Base-by-base conservation (phyloP, 2,329 filamentous ascomycete genomes). In the Fusarium irregulare region DNA sequence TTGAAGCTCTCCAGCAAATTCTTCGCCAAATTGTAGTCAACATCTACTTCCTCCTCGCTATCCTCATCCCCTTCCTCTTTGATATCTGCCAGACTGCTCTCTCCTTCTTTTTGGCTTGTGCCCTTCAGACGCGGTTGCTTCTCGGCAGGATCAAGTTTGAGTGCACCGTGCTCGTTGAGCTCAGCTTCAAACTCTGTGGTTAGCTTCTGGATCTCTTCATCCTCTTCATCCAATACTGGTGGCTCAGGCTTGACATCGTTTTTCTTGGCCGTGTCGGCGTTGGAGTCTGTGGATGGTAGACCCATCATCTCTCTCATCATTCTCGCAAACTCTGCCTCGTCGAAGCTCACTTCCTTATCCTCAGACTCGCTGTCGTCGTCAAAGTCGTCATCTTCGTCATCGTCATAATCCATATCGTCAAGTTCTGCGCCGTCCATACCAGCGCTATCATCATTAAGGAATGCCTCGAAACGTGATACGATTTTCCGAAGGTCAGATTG, bases 281-380 rank as follows among this genome's bases (percentile, higher is more conserved):
- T 58, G 44, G 28, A 54, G 4, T 45, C 34, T 34, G 60, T 46
- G 2, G 80, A 72, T 27, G 85, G 83, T 46, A 89, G 84, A 1
- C 92, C 93, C 91, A 96, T 94, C 90, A 97, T 94, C 76, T 97
- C 92, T 64, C 90, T 89, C 93, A 99, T 97, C 86, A 97, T 93
- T 56, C 84, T 88, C 11, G 91, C 86, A 72, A 98, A 97, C 56
- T 95, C 91, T 37, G 90, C 88, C 78, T 98, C 94, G 69, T 97
- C 89, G 71, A 97, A 95, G 60, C 89, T 91, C 8, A 92, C 88
- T 47, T 92, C 91, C 71, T 91, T 91, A 68, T 94, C 91, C 74
- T 93, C 92, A 21, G 87, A 88, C 23, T 90, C 88, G 63, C 86
- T 88, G 51, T 82, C 85, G 13, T 85, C 85, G 1, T 86, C 84